phyloP scores from a whole-genome alignment of 768 basidiomycete species.

The Leccinum barrowsii region DNA sequence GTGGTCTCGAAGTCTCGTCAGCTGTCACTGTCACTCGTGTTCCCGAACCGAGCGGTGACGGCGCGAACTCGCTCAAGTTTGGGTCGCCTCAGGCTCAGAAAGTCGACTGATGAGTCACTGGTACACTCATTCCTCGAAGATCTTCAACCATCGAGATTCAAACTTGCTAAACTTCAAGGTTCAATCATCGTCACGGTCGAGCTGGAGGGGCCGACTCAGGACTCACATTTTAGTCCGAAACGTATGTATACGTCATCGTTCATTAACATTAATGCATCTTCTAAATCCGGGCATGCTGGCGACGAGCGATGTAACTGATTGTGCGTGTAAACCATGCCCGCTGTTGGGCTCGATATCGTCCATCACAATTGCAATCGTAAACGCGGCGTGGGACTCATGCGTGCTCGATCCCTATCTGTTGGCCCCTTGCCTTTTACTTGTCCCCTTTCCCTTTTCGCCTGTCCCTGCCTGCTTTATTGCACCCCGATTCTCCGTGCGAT shows the following conservation, averaged over 20 bases:
- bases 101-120: background rate
- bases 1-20: background rate
- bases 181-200: background rate
- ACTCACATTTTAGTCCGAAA: background rate
- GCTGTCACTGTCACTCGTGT: background rate
- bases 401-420: background rate
- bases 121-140: background rate
- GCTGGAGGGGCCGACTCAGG: background rate
- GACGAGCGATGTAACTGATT: background rate
- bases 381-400: background rate
- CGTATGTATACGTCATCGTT: background rate
- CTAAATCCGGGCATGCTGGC: background rate
- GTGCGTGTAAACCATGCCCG: background rate
- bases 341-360: background rate
- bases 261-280: background rate
- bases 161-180: background rate
- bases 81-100: too few relatives aligned
- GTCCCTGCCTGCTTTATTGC: background rate
- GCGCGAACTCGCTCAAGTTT: background rate
- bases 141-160: background rate
- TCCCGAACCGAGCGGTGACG: background rate
- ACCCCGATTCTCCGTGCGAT: background rate
- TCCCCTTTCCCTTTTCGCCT: too few relatives aligned
- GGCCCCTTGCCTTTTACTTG: too few relatives aligned
- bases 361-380: background rate